Percentiles rank a stretch among this genome's conserved stretches.
These are phyloP conservation scores for Panicum virgatum DNA, from an alignment of 202 grass and related monocot genomes.

Conservation along the genomic window DNA sequence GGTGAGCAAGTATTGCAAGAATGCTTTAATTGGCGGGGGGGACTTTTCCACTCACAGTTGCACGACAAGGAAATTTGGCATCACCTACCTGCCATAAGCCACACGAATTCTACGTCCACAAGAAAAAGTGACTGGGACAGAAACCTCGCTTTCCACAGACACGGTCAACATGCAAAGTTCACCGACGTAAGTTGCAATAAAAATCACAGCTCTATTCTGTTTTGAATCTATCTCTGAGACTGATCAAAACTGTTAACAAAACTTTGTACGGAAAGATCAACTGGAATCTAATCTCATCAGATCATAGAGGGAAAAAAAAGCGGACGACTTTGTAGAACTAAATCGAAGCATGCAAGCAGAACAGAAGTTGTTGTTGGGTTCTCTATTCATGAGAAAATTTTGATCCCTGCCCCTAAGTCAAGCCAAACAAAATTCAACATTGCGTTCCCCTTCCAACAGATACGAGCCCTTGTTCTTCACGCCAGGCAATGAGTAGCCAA, in stretches of 20 bases:
- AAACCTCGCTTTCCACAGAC: conserved; percentile 34
- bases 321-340: neutral
- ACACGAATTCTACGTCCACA: conserved; percentile 9
- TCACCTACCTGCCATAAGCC: conserved; percentile 12
- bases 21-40: conserved; percentile 3
- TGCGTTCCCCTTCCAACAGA: neutral
- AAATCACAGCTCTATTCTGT: conserved; percentile 8
- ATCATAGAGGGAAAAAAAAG: neutral
- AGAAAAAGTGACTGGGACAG: neutral
- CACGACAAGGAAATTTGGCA: neutral
- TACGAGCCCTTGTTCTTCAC: neutral
- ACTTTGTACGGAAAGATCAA: neutral
- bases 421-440: neutral
- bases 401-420: neutral
- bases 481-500: neutral
- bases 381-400: neutral
- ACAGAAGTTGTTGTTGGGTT: neutral
- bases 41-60: neutral
- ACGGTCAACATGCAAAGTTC: neutral
- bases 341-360: conserved; percentile 20
- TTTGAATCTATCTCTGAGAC: conserved; percentile 7
- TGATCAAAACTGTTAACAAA: neutral
- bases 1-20: neutral
- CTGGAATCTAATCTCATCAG: neutral
- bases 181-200: neutral